Percentiles rank a stretch among this genome's conserved stretches.
phyloP scores from a whole-genome alignment of 768 basidiomycete genomes.

The Kockovaella imperatae region DNA sequence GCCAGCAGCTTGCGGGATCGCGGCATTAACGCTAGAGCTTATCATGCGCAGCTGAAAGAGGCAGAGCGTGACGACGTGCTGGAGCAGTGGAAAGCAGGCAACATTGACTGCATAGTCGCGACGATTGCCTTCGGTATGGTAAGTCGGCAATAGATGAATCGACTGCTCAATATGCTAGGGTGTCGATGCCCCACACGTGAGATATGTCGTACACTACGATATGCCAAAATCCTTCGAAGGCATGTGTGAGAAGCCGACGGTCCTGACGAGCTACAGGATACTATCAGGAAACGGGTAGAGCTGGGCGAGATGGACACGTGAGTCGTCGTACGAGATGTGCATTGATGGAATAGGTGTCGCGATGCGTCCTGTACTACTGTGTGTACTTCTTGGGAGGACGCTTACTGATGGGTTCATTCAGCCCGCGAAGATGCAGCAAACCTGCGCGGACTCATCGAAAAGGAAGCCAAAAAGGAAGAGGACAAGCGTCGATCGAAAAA shows the following conservation, averaged over 20 bases:
- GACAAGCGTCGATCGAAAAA: background rate
- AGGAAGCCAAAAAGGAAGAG: conserved; percentile 17
- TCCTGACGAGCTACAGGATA: conserved; percentile 21
- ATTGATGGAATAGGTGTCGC: conserved; percentile 27
- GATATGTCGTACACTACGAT: conserved; percentile 46
- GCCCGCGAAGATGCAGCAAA: conserved; percentile 43
- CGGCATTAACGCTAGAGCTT: conserved; percentile 30
- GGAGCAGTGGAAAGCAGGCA: conserved; percentile 25
- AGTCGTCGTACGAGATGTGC: conserved; percentile 3
- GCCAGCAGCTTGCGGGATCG: conserved; percentile 18
- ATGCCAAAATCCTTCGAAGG: conserved; percentile 45
- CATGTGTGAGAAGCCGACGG: background rate
- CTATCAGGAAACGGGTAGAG: conserved; percentile 46
- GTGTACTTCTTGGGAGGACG: background rate
- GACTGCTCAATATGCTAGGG: conserved; percentile 24
- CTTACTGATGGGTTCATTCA: conserved; percentile 11
- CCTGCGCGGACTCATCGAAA: conserved; percentile 25
- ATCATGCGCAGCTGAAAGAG: conserved; percentile 28
- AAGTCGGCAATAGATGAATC: conserved; percentile 1
- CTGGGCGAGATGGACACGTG: conserved; percentile 44
- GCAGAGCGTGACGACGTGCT: conserved; percentile 9
- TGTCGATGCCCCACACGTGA: conserved; percentile 44
- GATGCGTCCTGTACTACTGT: conserved; percentile 45
- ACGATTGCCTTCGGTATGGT: conserved; percentile 47
- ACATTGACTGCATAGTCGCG: conserved; percentile 28